A percentile compares a stretch with the other conserved stretches of the same genome.
Conservation (phyloP, 2,329 filamentous ascomycete species). For the Aspergillus sclerotialis region DNA sequence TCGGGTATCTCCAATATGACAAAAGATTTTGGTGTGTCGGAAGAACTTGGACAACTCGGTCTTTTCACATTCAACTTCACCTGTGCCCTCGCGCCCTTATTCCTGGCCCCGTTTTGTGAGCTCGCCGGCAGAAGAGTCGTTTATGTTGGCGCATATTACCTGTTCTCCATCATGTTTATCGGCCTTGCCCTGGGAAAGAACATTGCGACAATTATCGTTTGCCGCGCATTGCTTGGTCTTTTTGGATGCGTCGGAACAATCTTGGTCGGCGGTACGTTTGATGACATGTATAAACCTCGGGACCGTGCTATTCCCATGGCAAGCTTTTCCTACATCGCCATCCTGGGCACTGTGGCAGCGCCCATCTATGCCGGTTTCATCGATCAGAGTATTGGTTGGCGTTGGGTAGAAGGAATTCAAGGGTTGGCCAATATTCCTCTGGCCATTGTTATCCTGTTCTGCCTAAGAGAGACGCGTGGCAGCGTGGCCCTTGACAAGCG, state of each 20-base stretch:
- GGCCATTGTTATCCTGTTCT: conserved; percentile 36
- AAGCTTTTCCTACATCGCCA: conserved; percentile 44
- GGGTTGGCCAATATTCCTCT: conserved; percentile 47
- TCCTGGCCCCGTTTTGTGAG: conserved; percentile 46
- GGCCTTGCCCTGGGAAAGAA: conserved; percentile 43
- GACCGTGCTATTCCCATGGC: conserved; percentile 43
- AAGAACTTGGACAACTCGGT: conserved; percentile 42
- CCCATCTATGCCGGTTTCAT: conserved; percentile 51
- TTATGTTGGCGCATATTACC: conserved; percentile 41
- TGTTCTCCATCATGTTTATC: conserved; percentile 44
- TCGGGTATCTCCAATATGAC: conserved; percentile 44
- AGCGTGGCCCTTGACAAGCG: conserved; percentile 43
- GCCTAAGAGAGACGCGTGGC: conserved; percentile 43
- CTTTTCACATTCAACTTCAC: conserved; percentile 46
- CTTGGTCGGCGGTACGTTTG: conserved; percentile 44
- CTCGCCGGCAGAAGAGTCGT: conserved; percentile 42
- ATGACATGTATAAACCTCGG: conserved; percentile 43
- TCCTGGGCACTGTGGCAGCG: conserved; percentile 46
- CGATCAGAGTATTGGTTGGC: conserved; percentile 46
- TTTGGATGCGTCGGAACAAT: conserved; percentile 47
- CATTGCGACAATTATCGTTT: conserved; percentile 43
- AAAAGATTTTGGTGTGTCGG: conserved; percentile 36
- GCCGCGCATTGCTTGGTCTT: conserved; percentile 42
- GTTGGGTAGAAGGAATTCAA: conserved; percentile 49
- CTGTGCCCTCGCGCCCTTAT: conserved; percentile 42